Percentiles rank a stretch among this genome's conserved stretches.
phyloP scores from a whole-genome alignment of 2,329 filamentous ascomycete genomes.

The Fusarium hainanense region DNA sequence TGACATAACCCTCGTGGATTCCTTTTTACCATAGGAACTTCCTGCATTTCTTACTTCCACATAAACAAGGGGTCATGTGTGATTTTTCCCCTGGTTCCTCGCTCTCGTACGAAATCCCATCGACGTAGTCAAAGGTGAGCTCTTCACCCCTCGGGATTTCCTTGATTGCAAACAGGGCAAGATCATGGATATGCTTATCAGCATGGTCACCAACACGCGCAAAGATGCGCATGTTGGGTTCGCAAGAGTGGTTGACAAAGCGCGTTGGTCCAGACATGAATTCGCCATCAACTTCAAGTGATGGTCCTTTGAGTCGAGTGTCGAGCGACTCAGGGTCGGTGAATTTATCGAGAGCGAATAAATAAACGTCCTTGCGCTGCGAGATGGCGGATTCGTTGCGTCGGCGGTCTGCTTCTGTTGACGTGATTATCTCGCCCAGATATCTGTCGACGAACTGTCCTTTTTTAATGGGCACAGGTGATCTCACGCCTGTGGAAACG shows the following conservation, averaged over 20 bases:
- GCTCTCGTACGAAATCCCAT: constrained; percentile 67
- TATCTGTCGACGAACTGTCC: constrained; percentile 87
- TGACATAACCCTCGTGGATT: not conserved
- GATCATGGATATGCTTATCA: constrained; percentile 78
- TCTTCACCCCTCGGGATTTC: constrained; percentile 75
- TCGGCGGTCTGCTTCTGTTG: constrained; percentile 71
- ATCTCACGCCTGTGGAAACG: constrained; percentile 66
- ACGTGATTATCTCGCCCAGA: constrained; percentile 76
- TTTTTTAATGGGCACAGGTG: constrained; percentile 69
- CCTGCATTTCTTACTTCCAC: constrained; percentile 73
- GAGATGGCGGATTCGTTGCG: constrained; percentile 66
- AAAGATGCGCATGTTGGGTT: constrained; percentile 83
- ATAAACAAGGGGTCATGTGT: constrained; percentile 70
- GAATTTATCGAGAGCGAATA: constrained; percentile 87
- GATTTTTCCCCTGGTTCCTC: constrained; percentile 55
- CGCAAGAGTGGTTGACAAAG: constrained; percentile 86
- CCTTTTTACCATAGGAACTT: constrained; percentile 73
- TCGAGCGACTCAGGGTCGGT: constrained; percentile 67
- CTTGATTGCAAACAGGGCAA: constrained; percentile 78
- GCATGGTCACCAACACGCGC: constrained; percentile 81
- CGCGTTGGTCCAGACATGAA: constrained; percentile 81
- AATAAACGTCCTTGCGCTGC: constrained; percentile 78
- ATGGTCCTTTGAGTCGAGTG: constrained; percentile 64
- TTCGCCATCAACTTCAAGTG: constrained; percentile 76
- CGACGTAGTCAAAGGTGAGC: constrained; percentile 83